These are phyloP conservation scores for Pisolithus sp. DNA, from an alignment of 768 basidiomycete genomes.

Conservation along the genomic window DNA sequence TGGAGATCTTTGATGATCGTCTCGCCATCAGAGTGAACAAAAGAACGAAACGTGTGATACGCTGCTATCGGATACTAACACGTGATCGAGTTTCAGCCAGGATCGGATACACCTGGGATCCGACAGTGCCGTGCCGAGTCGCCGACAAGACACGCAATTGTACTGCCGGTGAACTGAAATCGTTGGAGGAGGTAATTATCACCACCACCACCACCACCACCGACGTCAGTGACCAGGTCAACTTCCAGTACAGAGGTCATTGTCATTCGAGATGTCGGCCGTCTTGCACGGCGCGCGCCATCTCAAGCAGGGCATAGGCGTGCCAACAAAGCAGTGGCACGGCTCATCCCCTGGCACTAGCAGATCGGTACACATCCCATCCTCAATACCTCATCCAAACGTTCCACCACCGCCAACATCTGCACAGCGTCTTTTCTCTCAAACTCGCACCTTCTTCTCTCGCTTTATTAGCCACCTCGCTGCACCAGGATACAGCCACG, in stretches of 20 bases:
- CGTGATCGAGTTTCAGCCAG: too few relatives aligned
- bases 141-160: not conserved
- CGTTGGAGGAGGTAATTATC: too few relatives aligned
- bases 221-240: not conserved
- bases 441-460: slow-evolving; percentile 50
- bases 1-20: too few relatives aligned
- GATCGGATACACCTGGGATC: not conserved
- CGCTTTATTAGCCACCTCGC: slow-evolving; percentile 52
- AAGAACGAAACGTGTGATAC: too few relatives aligned
- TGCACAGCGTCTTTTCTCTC: slow-evolving; percentile 42
- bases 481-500: slow-evolving; percentile 43
- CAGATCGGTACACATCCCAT: slow-evolving; percentile 42
- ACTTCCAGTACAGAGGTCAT: too few relatives aligned
- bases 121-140: not conserved
- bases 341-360: not conserved
- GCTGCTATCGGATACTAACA: too few relatives aligned
- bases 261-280: slow-evolving; percentile 13
- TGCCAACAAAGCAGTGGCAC: not conserved
- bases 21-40: too few relatives aligned
- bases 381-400: slow-evolving; percentile 29
- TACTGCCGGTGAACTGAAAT: too few relatives aligned
- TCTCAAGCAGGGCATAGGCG: slow-evolving; percentile 20
- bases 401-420: slow-evolving; percentile 27
- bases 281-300: slow-evolving; percentile 22
- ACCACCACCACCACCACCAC: not conserved